These are phyloP conservation scores for Rhizopus delemar DNA, from an alignment of 371 early-diverging fungal genomes.

Conservation along the genomic window DNA sequence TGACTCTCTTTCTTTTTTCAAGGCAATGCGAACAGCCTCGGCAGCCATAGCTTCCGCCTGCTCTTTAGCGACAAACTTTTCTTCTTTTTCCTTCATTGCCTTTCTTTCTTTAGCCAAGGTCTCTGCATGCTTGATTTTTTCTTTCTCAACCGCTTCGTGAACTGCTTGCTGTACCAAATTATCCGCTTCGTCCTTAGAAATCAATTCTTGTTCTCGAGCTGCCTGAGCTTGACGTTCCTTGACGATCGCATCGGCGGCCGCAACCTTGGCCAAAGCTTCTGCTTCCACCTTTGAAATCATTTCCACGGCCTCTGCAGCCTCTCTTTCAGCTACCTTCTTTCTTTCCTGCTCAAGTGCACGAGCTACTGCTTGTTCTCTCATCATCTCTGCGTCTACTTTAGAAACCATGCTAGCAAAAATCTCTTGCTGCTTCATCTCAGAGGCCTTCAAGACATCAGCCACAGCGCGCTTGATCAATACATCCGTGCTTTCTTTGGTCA, in stretches of 20 bases:
- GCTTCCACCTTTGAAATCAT: slow-evolving; percentile 35
- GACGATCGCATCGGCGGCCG: slow-evolving; percentile 32
- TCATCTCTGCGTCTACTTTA: slow-evolving; percentile 11
- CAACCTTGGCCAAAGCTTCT: slow-evolving; percentile 25
- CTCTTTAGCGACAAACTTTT: slow-evolving; percentile 17
- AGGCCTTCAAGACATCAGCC: slow-evolving; percentile 11
- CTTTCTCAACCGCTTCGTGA: slow-evolving; percentile 23
- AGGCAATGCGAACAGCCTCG: slow-evolving; percentile 18
- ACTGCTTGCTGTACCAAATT: slow-evolving; percentile 14
- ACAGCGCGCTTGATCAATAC: slow-evolving; percentile 23
- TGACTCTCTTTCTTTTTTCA: slow-evolving; percentile 4
- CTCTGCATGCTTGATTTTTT: slow-evolving; percentile 11
- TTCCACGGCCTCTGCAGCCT: slow-evolving; percentile 16
- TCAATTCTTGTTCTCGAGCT: slow-evolving; percentile 26
- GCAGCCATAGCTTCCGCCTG: slow-evolving; percentile 16
- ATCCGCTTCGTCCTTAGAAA: slow-evolving; percentile 28
- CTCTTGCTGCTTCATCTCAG: slow-evolving; percentile 17
- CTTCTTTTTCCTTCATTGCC: slow-evolving; percentile 23
- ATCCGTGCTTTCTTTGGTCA: slow-evolving; percentile 22
- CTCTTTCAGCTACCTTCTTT: slow-evolving; percentile 17
- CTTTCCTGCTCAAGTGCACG: slow-evolving; percentile 25
- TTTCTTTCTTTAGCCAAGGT: slow-evolving; percentile 24
- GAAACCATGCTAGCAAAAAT: slow-evolving; percentile 20
- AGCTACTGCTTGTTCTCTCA: slow-evolving; percentile 18
- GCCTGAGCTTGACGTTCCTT: slow-evolving; percentile 32